Evolutionary conservation across 2,329 filamentous ascomycete species (phyloP).

Genomic region (Orbilia oligospora): DNA sequence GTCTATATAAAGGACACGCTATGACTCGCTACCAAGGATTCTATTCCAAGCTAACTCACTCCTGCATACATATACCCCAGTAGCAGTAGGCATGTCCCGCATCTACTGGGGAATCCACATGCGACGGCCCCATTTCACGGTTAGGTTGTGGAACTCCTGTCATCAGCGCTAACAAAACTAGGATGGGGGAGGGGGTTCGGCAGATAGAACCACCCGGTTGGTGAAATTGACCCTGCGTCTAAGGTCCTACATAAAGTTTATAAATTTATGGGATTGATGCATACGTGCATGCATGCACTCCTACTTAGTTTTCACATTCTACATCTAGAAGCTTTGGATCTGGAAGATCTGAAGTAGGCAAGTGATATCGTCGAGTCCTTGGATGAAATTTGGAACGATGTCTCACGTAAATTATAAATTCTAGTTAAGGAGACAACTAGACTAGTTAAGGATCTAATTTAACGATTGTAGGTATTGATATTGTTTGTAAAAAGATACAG

Average conservation of each 20-base stretch:
- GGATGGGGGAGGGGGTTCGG: constrained; percentile 9
- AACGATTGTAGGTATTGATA: neutral
- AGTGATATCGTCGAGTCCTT: too few species aligned
- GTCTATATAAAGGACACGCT: neutral
- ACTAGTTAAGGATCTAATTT: neutral
- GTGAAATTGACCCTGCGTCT: neutral
- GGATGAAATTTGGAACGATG: too few species aligned
- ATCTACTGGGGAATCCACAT: constrained; percentile 8
- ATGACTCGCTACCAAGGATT: neutral
- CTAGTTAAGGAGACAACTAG: too few species aligned
- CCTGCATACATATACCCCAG: neutral
- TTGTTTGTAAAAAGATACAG: constrained; percentile 4
- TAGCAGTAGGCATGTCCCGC: neutral
- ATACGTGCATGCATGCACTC: neutral
- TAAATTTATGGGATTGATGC: neutral
- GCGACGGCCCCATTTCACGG: neutral
- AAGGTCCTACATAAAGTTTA: neutral
- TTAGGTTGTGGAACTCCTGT: neutral
- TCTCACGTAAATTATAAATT: too few species aligned
- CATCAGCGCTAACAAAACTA: neutral
- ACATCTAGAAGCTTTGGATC: neutral
- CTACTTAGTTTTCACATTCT: neutral
- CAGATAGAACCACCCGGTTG: neutral
- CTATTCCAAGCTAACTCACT: neutral
- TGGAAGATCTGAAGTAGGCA: neutral